A percentile compares a stretch with the other conserved stretches of the same genome.
phyloP scores from a whole-genome alignment of 2,329 filamentous ascomycete species.

The Xylariaceae sp. region DNA sequence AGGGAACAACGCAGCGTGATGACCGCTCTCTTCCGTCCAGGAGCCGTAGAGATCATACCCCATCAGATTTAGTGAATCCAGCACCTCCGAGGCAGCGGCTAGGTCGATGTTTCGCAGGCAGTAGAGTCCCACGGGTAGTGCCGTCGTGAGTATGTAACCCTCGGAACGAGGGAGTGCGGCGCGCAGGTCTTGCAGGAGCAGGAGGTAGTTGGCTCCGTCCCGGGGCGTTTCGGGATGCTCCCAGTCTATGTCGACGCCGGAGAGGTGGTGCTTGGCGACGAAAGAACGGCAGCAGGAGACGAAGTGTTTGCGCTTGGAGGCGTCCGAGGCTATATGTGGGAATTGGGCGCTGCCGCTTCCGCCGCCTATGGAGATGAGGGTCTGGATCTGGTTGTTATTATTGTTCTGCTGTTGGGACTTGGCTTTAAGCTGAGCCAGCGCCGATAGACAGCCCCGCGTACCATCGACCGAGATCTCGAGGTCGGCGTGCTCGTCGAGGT shows the following conservation, averaged over 20 bases:
- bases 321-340: constrained; percentile 49
- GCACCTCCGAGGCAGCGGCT: constrained; percentile 42
- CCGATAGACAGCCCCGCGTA: constrained; percentile 55
- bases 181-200: constrained; percentile 53
- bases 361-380: constrained; percentile 63
- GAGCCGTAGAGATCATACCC: constrained; percentile 64
- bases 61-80: constrained; percentile 66
- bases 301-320: constrained; percentile 47
- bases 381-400: constrained; percentile 49
- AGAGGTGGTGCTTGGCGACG: constrained; percentile 54
- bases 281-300: constrained; percentile 49
- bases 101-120: constrained; percentile 59
- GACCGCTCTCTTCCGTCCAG: constrained; percentile 57
- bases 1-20: constrained; percentile 62
- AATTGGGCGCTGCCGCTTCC: constrained; percentile 61
- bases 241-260: constrained; percentile 68
- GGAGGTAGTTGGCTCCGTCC: constrained; percentile 55
- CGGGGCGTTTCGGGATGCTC: constrained; percentile 55
- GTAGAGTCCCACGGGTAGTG: constrained; percentile 60
- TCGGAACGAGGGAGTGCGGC: constrained; percentile 50
- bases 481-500: constrained; percentile 64
- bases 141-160: constrained; percentile 56
- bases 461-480: constrained; percentile 57
- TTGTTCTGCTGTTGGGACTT: constrained; percentile 33
- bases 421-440: constrained; percentile 50